Percentiles rank a stretch among this genome's conserved stretches.
phyloP scores from a whole-genome alignment of 2,329 filamentous ascomycete genomes.

The Calonectria pseudoturangicola region DNA sequence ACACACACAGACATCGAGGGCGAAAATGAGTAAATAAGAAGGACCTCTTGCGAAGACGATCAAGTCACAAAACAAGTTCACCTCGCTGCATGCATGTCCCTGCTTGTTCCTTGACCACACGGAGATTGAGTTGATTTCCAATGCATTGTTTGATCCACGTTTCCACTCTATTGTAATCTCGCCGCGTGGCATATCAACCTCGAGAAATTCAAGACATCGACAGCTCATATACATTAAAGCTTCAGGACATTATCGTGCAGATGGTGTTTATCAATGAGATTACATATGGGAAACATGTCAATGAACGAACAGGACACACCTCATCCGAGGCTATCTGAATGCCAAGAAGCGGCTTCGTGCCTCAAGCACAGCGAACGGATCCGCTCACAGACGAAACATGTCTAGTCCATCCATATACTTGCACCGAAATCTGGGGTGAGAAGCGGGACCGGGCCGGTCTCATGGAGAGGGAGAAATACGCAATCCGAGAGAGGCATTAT shows the following conservation, averaged over 20 bases:
- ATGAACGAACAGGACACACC: neutral
- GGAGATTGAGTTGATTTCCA: conserved; percentile 17
- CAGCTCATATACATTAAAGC: neutral
- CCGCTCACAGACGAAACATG: conserved; percentile 31
- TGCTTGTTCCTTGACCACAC: neutral
- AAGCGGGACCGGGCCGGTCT: conserved; percentile 49
- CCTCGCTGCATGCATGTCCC: neutral
- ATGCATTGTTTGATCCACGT: conserved; percentile 12
- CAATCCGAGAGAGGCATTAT: conserved; percentile 35
- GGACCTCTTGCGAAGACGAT: neutral
- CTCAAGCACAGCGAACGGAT: conserved; percentile 31
- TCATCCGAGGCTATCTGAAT: conserved; percentile 5
- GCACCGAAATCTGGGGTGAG: conserved; percentile 25
- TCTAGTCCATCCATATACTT: conserved; percentile 31
- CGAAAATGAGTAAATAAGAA: conserved; percentile 19
- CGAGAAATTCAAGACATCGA: too few species aligned
- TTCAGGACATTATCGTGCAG: neutral
- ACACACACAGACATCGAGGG: neutral
- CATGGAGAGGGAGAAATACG: conserved; percentile 18
- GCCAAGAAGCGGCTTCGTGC: conserved; percentile 38
- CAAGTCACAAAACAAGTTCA: neutral
- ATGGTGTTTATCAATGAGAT: neutral
- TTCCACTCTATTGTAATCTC: neutral
- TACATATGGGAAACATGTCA: neutral
- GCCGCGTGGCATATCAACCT: conserved; percentile 2